Conservation (phyloP, 2,329 filamentous ascomycete genomes). For the Cordyceps tenuipes region DNA sequence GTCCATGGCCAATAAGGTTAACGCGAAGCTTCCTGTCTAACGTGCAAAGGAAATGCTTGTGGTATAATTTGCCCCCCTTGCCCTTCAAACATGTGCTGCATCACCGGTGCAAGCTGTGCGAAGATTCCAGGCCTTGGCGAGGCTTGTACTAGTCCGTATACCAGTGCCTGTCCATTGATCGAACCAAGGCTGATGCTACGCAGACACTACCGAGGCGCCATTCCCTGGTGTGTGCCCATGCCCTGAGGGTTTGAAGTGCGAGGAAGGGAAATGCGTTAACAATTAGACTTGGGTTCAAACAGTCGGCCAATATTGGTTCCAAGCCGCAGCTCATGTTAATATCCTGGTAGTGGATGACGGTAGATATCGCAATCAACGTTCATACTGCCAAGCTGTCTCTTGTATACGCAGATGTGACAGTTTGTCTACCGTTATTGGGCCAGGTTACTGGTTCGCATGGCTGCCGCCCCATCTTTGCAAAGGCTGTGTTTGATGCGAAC, state of each 20-base stretch:
- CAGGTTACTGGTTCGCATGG: background rate
- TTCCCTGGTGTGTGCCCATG: constrained; percentile 3
- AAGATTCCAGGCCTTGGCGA: background rate
- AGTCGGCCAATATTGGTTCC: background rate
- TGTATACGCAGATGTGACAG: too few relatives aligned
- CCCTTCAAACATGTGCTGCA: background rate
- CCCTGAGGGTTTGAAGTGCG: background rate
- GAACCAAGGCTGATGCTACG: background rate
- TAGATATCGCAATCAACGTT: too few relatives aligned
- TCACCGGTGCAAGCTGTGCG: background rate
- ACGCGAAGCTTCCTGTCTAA: background rate
- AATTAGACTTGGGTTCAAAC: background rate
- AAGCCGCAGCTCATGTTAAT: background rate
- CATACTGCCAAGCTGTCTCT: too few relatives aligned
- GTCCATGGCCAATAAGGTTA: background rate
- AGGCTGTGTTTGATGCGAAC: background rate
- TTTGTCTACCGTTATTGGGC: too few relatives aligned
- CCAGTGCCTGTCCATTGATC: background rate
- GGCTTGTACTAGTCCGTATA: background rate
- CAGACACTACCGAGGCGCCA: background rate
- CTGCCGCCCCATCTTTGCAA: background rate
- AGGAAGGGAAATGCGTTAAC: background rate
- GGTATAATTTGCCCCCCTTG: background rate
- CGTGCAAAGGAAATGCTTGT: background rate
- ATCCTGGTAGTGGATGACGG: background rate